Percentiles rank a stretch among this genome's conserved stretches.
phyloP scores from a whole-genome alignment of 129 eudicot genomes.

The Flaveria sonorensis region DNA sequence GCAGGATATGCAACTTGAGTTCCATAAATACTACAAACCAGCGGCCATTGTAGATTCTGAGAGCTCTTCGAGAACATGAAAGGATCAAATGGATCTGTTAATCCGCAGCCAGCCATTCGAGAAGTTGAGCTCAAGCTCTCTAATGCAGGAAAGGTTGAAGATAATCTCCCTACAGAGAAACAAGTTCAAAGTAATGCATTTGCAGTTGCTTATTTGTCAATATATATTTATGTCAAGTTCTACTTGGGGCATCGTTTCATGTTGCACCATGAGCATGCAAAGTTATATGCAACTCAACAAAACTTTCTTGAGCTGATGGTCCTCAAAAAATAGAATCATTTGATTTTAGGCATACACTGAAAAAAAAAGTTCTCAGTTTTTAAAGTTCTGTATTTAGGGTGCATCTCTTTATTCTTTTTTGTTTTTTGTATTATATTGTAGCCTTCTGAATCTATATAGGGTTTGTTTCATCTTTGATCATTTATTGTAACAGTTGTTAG shows the following conservation, averaged over 20 bases:
- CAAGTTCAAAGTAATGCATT: slow-evolving; percentile 10
- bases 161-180: slow-evolving; percentile 10
- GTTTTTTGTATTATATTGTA: too few relatives aligned
- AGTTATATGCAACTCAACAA: slow-evolving; percentile 6
- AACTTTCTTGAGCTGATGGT: background rate
- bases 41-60: background rate
- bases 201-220: slow-evolving; percentile 1
- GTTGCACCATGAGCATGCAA: slow-evolving; percentile 19
- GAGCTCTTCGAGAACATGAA: slow-evolving; percentile 22
- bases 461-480: too few relatives aligned
- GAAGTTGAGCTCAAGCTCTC: slow-evolving; percentile 13
- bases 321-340: background rate
- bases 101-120: slow-evolving; percentile 13
- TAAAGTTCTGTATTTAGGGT: background rate
- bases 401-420: too few relatives aligned
- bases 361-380: background rate
- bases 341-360: background rate
- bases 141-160: slow-evolving; percentile 18
- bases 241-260: background rate
- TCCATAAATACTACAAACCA: slow-evolving; percentile 13
- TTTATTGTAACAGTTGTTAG: too few relatives aligned
- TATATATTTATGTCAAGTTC: slow-evolving; percentile 1
- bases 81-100: slow-evolving; percentile 17
- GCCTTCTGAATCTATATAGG: too few relatives aligned
- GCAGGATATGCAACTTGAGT: background rate